These are phyloP conservation scores for Marvania coccoides DNA, from an alignment of 139 green algal genomes.

Conservation along the genomic window DNA sequence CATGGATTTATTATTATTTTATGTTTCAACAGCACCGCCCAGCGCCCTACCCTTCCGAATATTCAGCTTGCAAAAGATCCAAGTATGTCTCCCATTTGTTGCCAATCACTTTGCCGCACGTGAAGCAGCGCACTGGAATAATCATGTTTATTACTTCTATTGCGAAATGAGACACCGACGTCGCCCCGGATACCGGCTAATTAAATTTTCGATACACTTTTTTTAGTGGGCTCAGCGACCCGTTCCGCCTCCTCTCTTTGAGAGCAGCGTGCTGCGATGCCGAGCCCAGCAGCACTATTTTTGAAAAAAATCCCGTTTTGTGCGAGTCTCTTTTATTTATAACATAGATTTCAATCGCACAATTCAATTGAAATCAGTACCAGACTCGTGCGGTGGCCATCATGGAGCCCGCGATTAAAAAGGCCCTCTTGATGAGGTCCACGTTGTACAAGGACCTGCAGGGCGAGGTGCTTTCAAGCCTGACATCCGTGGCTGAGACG, in stretches of 20 bases:
- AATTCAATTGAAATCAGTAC: neutral
- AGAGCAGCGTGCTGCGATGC: too few relatives aligned
- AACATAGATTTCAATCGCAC: neutral
- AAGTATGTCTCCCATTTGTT: conserved; percentile 99
- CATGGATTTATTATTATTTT: neutral
- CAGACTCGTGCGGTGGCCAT: neutral
- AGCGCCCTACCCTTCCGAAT: conserved; percentile 52
- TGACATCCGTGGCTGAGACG: neutral
- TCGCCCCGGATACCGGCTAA: too few relatives aligned
- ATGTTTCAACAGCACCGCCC: neutral
- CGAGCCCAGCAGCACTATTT: neutral
- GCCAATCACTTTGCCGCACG: conserved; percentile 97
- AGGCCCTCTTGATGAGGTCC: neutral
- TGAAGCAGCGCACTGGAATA: conserved; percentile 97
- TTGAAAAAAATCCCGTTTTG: neutral
- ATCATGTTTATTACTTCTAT: conserved; percentile 74
- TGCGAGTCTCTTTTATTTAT: neutral
- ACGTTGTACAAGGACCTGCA: conserved; percentile 22
- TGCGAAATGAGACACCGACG: too few relatives aligned
- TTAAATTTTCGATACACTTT: too few relatives aligned
- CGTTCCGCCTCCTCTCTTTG: too few relatives aligned
- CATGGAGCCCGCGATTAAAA: conserved; percentile 14
- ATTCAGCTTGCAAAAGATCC: conserved; percentile 86
- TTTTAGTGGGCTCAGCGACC: too few relatives aligned
- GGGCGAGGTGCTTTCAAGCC: neutral